Percentiles rank a stretch among this genome's conserved stretches.
Conservation (phyloP, 257 asterid genomes). For the Solanum pennellii region DNA sequence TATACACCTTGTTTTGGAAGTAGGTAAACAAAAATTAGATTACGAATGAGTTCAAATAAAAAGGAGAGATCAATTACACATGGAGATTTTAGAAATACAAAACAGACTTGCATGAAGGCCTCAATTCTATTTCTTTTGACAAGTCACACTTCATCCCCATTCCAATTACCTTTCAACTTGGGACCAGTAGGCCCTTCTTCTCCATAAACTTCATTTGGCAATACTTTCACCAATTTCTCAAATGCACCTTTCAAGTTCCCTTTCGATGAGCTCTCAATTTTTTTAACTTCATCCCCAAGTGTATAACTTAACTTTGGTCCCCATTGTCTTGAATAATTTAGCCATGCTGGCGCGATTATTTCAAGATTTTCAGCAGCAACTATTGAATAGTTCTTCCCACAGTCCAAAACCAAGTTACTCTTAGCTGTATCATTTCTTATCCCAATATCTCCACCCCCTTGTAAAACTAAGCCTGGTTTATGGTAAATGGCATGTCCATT, state of each 20-base stretch:
- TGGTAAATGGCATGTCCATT: slow-evolving; percentile 57
- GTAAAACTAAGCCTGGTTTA: slow-evolving; percentile 33
- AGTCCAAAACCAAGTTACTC: slow-evolving; percentile 47
- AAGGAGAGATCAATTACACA: background rate
- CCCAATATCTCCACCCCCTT: slow-evolving; percentile 44
- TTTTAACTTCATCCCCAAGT: slow-evolving; percentile 29
- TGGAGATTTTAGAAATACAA: background rate
- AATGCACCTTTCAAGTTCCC: slow-evolving; percentile 18
- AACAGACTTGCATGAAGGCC: background rate
- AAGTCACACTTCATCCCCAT: slow-evolving; percentile 36
- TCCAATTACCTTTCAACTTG: slow-evolving; percentile 55
- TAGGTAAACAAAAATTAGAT: too few species aligned
- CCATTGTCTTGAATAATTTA: slow-evolving; percentile 58
- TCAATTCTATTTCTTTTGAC: background rate
- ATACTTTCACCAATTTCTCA: slow-evolving; percentile 17
- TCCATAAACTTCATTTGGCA: slow-evolving; percentile 61
- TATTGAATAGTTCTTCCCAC: slow-evolving; percentile 28
- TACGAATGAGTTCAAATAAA: background rate
- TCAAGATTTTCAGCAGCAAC: slow-evolving; percentile 42
- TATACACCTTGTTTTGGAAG: too few species aligned
- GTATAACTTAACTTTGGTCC: slow-evolving; percentile 48
- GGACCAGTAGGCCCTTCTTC: slow-evolving; percentile 81
- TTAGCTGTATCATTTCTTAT: slow-evolving; percentile 49
- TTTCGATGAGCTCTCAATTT: slow-evolving; percentile 13
- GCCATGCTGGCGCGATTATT: slow-evolving; percentile 64